These are phyloP conservation scores for Claviceps paspali DNA, from an alignment of 2,329 filamentous ascomycete species.

Conservation along the genomic window DNA sequence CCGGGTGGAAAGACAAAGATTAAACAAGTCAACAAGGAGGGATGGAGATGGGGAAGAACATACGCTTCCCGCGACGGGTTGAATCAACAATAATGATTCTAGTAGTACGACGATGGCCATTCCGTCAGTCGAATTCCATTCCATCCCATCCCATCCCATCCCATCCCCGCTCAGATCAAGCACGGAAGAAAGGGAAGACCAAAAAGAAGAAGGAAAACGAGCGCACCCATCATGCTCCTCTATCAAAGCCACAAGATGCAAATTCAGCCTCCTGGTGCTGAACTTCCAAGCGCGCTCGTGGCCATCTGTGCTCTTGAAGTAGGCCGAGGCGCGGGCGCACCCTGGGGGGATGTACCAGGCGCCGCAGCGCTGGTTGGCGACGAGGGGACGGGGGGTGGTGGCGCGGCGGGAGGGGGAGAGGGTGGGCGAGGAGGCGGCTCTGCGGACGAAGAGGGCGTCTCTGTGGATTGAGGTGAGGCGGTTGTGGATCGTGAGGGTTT, in stretches of 20 bases:
- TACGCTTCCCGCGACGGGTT: slow-evolving; percentile 76
- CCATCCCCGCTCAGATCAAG: no score
- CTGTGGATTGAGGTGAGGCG: slow-evolving; percentile 62
- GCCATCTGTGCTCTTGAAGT: slow-evolving; percentile 97
- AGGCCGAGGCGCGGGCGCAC: slow-evolving; percentile 57
- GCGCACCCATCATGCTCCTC: slow-evolving; percentile 50
- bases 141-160: no score
- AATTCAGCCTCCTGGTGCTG: slow-evolving; percentile 67
- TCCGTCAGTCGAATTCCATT: no score
- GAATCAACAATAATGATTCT: slow-evolving; percentile 82
- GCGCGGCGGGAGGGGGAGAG: slow-evolving; percentile 8
- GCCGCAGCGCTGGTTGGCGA: slow-evolving; percentile 90
- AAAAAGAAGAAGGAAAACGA: background rate
- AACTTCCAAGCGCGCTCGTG: slow-evolving; percentile 87
- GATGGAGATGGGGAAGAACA: slow-evolving; percentile 11
- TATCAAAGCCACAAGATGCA: slow-evolving; percentile 61
- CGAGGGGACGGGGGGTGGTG: slow-evolving; percentile 48
- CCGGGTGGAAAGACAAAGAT: no score
- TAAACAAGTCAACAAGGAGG: no score
- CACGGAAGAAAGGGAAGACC: background rate
- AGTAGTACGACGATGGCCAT: background rate
- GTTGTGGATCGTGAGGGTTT: slow-evolving; percentile 65
- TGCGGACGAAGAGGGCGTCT: slow-evolving; percentile 60
- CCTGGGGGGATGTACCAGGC: slow-evolving; percentile 76
- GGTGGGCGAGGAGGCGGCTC: slow-evolving; percentile 32